Evolutionary conservation across 2,329 filamentous ascomycete species (phyloP).

Genomic region (Pyrenophora seminiperda): DNA sequence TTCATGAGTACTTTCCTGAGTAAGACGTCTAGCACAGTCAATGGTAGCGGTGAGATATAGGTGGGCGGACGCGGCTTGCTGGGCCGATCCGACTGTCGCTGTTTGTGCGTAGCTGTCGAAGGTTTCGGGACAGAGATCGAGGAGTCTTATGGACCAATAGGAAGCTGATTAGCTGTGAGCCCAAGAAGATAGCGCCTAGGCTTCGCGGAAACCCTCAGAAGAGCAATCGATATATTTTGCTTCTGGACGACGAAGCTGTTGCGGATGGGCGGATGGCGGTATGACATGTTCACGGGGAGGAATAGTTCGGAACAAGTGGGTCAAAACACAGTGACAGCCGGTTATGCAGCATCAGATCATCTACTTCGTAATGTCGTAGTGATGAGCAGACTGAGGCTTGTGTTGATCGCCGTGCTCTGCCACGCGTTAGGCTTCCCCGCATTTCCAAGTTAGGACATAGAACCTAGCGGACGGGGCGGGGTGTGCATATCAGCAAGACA

Average conservation of each 20-base stretch:
- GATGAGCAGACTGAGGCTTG: constrained; percentile 1
- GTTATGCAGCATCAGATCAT: neutral
- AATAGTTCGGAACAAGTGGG: neutral
- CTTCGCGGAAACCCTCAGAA: too few relatives aligned
- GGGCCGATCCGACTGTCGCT: constrained; percentile 6
- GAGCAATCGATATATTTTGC: neutral
- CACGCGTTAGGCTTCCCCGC: constrained; percentile 37
- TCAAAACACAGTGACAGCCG: neutral
- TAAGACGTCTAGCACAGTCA: too few relatives aligned
- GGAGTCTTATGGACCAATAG: constrained; percentile 3
- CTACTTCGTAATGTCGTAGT: neutral
- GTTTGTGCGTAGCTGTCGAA: neutral
- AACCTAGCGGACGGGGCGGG: constrained; percentile 32
- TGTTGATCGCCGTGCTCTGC: constrained; percentile 11
- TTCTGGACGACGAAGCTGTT: neutral
- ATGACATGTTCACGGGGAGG: too few relatives aligned
- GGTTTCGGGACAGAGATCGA: constrained; percentile 10
- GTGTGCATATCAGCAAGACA: constrained; percentile 35
- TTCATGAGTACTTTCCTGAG: neutral
- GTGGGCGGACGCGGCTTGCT: neutral
- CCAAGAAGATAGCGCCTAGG: constrained; percentile 3
- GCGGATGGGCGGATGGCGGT: neutral
- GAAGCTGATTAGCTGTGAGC: neutral
- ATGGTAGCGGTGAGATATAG: neutral
- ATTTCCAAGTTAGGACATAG: constrained; percentile 28